Base-by-base conservation (phyloP, 345 rosid species). In the Euphorbia peplus region DNA sequence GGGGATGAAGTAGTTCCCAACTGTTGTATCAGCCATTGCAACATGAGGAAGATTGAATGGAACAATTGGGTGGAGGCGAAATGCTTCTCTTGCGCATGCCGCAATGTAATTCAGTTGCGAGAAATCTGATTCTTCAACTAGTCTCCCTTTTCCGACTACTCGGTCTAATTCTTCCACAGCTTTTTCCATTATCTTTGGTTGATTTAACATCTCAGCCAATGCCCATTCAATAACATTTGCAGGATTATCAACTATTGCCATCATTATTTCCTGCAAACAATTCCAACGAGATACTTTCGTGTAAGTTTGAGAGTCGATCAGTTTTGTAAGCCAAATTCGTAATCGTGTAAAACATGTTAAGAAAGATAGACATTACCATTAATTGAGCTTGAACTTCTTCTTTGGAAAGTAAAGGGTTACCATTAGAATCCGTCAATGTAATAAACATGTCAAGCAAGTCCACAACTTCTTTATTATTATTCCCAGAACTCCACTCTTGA, bases 1-100 rank as follows among this genome's bases (percentile, higher is more conserved):
- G 8, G 55, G 55, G 19, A 21, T 51, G 18, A 44, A 44, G 50
- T 44, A 44, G 12, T 44, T 44, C 1, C 50, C 50, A 44, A 44
- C 50, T 44, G 1, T 44, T 51, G 55, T 51, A 14, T 51, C 24
- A 4, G 5, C 24, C 25, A 51, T 19, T 4, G 55, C 5, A 21
- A 51, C 55, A 51, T 51, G 55, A 51, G 55, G 55, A 51, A 51
- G 24, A 51, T 51, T 51, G 16, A 51, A 51, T 51, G 24, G 16
- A 4, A 25, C 24, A 0, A 51, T 3, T 7, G 55, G 55, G 24
- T 51, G 55, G 55, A 51, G 55, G 24, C 25, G 55, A 14, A 44
- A 44, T 3, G 50, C 50, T 10, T 44, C 50, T 44, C 18, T 44
- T 44, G 14, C 12, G 12, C 50, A 51, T 6, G 55, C 55, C 16